These are phyloP conservation scores for Fusarium floridanum DNA, from an alignment of 2,329 filamentous ascomycete genomes.

Conservation along the genomic window DNA sequence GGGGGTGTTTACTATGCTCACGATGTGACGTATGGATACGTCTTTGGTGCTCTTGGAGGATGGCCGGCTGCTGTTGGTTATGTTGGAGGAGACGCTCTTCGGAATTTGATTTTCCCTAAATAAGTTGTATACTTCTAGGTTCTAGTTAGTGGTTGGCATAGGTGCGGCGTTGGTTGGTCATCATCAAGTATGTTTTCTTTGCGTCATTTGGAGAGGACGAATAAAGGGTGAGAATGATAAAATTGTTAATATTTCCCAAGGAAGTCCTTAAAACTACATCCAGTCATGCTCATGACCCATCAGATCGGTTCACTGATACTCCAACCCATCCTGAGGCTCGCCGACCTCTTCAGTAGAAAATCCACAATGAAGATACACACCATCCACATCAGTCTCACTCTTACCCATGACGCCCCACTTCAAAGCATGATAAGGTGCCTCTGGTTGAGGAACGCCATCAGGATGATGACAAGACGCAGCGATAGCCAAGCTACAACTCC, in stretches of 20 bases:
- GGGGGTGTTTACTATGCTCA: not conserved
- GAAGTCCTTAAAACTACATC: not conserved
- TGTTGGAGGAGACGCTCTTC: not conserved
- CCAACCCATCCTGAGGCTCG: not conserved
- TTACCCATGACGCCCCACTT: conserved; percentile 15
- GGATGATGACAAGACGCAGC: conserved; percentile 26
- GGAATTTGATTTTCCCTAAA: not conserved
- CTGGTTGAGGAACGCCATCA: not conserved
- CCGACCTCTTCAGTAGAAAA: conserved; percentile 16
- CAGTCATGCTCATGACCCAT: not conserved
- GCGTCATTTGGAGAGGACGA: not conserved
- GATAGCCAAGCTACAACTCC: conserved; percentile 24
- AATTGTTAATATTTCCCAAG: not conserved
- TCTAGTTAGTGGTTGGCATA: not conserved
- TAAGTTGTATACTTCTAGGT: not conserved
- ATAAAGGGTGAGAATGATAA: not conserved
- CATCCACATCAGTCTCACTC: not conserved
- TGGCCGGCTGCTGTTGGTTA: not conserved
- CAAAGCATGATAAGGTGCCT: not conserved
- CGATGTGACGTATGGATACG: not conserved
- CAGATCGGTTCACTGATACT: not conserved
- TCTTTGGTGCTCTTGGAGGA: not conserved
- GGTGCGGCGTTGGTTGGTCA: not conserved
- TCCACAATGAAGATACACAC: conserved; percentile 5
- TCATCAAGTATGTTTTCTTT: not conserved